Base-by-base conservation (phyloP, 148 eudicot species). In the Diospyros kaki region DNA sequence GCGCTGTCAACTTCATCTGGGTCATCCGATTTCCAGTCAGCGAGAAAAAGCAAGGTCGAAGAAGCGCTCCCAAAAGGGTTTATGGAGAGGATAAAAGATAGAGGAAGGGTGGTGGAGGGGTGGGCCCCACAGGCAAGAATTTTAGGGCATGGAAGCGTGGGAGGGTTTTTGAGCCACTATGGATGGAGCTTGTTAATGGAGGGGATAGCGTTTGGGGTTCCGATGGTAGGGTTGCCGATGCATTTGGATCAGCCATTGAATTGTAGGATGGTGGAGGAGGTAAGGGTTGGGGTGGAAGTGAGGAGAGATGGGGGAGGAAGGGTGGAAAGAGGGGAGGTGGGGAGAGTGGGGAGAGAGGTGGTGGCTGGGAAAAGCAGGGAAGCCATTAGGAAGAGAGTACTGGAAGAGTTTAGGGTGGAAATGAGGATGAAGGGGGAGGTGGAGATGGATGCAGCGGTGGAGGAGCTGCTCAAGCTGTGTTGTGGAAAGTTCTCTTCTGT, bases 151-250 rank as follows among this genome's bases (percentile, higher is more conserved):
- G 28, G 73, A 39, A 78, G 78, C 51, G 66, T 65, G 5, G 84
- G 84, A n/a, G 84, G 78, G 3, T 82, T 78, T 66, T 76, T 77
- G 78, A 82, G 81, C 15, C 84, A 82, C 65, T 82, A 81, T 71
- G 84, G 84, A 14, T 74, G 81, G 75, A 78, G 69, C 43, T 82
- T 81, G 0, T 15, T 75, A 13, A 43, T 69, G 72, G 84, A 82
- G 46, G 65, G 81, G 52, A 45, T 82, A 4, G 50, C 17, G 14
- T 68, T 68, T 50, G 71, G 71, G 41, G 9, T 68, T 68, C 58
- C 71, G 28, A 48, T 68, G 4, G 6, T 68, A 68, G 43, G 42
- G 15, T 4, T 50, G 58, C 71, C 71, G 3, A 68, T 68, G 58
- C 14, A 10, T 7, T 58, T 48, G 10, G 71, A 68, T 4, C 71